phyloP scores from a whole-genome alignment of 306 rosid genomes.

The Vachellia collinsii region DNA sequence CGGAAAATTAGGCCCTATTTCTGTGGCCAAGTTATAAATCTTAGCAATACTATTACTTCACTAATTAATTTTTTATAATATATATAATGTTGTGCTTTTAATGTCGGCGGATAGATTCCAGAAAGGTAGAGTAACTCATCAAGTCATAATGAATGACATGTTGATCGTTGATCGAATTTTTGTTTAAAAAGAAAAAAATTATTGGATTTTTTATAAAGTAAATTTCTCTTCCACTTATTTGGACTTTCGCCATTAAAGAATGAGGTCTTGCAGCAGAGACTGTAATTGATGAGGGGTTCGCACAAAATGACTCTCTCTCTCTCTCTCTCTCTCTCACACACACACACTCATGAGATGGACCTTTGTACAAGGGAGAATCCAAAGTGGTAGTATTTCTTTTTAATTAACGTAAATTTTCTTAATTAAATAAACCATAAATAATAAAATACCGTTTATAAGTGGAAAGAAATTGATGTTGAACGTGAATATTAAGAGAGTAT shows the following conservation, averaged over 20 bases:
- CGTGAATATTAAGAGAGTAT: not conserved
- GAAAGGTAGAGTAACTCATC: conserved; percentile 21
- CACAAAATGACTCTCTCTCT: not conserved
- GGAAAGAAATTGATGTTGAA: not conserved
- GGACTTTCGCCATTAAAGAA: not conserved
- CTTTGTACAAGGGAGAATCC: not conserved
- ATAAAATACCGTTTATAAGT: not conserved
- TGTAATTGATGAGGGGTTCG: not conserved
- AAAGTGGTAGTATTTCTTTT: not conserved
- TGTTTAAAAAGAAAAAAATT: not conserved
- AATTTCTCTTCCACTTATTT: not conserved
- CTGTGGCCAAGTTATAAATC: not conserved
- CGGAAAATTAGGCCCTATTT: conserved; percentile 35
- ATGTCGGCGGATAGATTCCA: conserved; percentile 38
- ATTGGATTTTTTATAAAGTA: not conserved
- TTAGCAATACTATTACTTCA: not conserved
- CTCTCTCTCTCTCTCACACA: not conserved
- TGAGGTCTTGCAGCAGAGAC: not conserved
- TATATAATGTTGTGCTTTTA: conserved; percentile 22
- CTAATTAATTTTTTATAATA: not conserved
- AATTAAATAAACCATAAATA: not conserved
- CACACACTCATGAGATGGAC: not conserved
- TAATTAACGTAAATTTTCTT: not conserved
- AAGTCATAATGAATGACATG: conserved; percentile 29
- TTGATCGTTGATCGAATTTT: conserved; percentile 3